These are phyloP conservation scores for Pezicula rhizophila DNA, from an alignment of 2,329 filamentous ascomycete species.

Conservation along the genomic window DNA sequence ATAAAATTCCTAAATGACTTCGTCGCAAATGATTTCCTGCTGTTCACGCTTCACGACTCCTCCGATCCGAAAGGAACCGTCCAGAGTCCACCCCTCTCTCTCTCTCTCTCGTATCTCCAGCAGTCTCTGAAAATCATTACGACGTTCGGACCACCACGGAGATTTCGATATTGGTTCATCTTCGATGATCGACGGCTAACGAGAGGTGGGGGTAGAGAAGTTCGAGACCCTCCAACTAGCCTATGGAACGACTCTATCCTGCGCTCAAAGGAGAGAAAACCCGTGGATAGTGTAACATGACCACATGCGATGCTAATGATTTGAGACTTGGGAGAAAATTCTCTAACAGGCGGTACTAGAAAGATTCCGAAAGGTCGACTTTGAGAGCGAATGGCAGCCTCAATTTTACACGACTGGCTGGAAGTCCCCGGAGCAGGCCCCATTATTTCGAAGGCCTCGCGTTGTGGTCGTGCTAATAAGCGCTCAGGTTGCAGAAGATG, in stretches of 20 bases:
- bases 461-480: neutral
- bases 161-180: slow-evolving; percentile 1
- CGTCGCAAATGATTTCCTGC: too few relatives aligned
- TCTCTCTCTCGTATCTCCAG: neutral
- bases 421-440: neutral
- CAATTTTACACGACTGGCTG: neutral
- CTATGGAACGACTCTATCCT: too few relatives aligned
- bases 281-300: neutral
- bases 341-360: neutral
- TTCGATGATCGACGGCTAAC: slow-evolving; percentile 1
- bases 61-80: too few relatives aligned
- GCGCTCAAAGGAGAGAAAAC: too few relatives aligned
- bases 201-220: neutral
- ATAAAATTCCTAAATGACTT: neutral
- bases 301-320: neutral
- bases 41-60: too few relatives aligned
- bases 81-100: too few relatives aligned
- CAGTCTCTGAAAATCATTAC: neutral
- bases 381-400: slow-evolving; percentile 1
- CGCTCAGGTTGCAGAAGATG: neutral
- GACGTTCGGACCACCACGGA: neutral
- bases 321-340: neutral
- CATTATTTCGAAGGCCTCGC: neutral
- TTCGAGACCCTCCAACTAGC: neutral
- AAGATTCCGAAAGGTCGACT: neutral